Base-by-base conservation (phyloP, 306 rosid species). In the Lathyrus tuberosus region DNA sequence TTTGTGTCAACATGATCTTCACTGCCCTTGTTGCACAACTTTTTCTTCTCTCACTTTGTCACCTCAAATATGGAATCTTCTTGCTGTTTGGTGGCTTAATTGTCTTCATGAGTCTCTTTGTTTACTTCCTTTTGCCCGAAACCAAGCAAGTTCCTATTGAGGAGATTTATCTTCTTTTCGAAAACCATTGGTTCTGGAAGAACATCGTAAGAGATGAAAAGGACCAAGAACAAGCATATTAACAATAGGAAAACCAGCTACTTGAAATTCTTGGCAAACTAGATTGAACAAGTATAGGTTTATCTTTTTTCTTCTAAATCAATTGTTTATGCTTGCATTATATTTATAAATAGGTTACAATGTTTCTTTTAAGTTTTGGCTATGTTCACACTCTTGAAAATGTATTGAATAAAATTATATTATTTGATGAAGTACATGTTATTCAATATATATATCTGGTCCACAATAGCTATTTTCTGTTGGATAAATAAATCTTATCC, bases 81-180 rank as follows among this genome's bases (percentile, higher is more conserved):
- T 83, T 95, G 78, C 83, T 95, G 65, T 95, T 95, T 56, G 93
- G 73, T 0, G 86, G 82, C 13, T 71, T 95, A 70, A 89, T 95
- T 49, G 5, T 87, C 17, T 16, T 87, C 22, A 95, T 95, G 99
- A 89, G 89, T 44, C 8, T 30, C 83, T 95, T 95, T 69, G 72
- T 95, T 49, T 73, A 67, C 91, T 86, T 95, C 83, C 91, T 95
- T 56, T 72, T 95, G 85, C 99, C 99, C 0, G 99, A 95, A 65
- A 95, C 99, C 22, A 95, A 95, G 77, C 81, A 95, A 65, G 95
- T 95, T 18, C 99, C 99, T 1, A 91, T 95, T 2, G 99, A 95
- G 66, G 99, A 91, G 80, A 70, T 95, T 62, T 87, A 91, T 75
- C 91, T 91, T 24, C 95, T 91, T 3, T 95, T 85, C 78, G 85